Evolutionary conservation across 352 stramenopile genomes (phyloP).

Genomic region (Phytophthora fragariaefolia): DNA sequence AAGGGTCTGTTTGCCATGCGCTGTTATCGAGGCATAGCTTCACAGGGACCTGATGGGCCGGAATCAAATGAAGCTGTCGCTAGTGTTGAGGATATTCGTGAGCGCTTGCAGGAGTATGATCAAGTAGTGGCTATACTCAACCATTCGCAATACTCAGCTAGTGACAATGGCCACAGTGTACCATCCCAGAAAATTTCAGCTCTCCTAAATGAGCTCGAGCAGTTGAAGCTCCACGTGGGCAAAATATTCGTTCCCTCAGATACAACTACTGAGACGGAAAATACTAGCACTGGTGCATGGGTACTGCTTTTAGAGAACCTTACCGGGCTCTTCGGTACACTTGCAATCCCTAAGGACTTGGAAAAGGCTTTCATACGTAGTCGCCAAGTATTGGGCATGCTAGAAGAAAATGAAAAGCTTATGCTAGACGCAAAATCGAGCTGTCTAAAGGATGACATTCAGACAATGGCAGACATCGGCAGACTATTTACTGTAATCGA

Average conservation of each 20-base stretch:
- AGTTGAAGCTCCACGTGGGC: slow-evolving; percentile 23
- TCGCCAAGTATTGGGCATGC: slow-evolving; percentile 20
- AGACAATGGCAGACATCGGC: slow-evolving; percentile 28
- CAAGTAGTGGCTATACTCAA: slow-evolving; percentile 18
- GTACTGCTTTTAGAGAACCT: slow-evolving; percentile 15
- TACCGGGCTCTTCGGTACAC: slow-evolving; percentile 16
- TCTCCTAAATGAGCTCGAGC: slow-evolving; percentile 11
- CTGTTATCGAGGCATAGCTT: slow-evolving; percentile 29
- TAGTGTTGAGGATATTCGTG: slow-evolving; percentile 30
- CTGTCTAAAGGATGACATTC: slow-evolving; percentile 26
- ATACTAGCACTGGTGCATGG: slow-evolving; percentile 3
- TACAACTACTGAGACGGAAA: neutral
- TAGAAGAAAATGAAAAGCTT: slow-evolving; percentile 30
- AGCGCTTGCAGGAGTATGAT: slow-evolving; percentile 37
- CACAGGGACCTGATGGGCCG: slow-evolving; percentile 1
- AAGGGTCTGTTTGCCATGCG: slow-evolving; percentile 45
- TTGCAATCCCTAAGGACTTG: slow-evolving; percentile 25
- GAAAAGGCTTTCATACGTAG: slow-evolving; percentile 23
- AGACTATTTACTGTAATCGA: slow-evolving; percentile 23
- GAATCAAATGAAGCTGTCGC: slow-evolving; percentile 18
- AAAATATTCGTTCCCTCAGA: slow-evolving; percentile 17
- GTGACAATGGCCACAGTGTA: neutral
- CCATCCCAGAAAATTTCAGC: slow-evolving; percentile 13
- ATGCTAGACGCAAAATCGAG: slow-evolving; percentile 26
- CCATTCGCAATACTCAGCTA: neutral